Percentiles rank a stretch among this genome's conserved stretches.
Conservation (phyloP, 2,329 filamentous ascomycete species). For the Microcera coccophila region DNA sequence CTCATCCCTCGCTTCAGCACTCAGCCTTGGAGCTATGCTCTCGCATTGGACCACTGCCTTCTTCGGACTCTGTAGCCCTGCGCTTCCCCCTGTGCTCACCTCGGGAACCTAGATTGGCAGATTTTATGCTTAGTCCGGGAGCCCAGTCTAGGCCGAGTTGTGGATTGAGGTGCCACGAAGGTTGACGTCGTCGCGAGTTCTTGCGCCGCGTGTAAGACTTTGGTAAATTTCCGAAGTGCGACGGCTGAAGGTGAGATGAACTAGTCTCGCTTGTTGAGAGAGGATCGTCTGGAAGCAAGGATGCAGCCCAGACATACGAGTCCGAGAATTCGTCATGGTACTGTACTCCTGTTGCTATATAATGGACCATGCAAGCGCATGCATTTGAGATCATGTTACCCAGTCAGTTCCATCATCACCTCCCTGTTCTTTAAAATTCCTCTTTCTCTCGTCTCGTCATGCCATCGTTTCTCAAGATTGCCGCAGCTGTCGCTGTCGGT, state of each 20-base stretch:
- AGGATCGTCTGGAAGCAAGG: not conserved
- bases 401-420: no score
- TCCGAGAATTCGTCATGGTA: not conserved
- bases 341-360: not conserved
- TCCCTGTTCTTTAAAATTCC: no score
- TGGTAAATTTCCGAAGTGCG: not conserved
- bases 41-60: not conserved
- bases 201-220: not conserved
- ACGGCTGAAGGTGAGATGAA: not conserved
- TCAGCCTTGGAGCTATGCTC: not conserved
- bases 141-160: no score
- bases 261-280: not conserved
- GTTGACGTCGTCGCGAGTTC: not conserved
- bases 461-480: conserved; percentile 17
- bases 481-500: conserved; percentile 12
- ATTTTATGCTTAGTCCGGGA: no score
- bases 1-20: not conserved
- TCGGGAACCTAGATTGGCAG: not conserved
- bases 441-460: conserved; percentile 2
- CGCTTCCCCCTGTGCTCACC: not conserved
- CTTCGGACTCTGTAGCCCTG: not conserved
- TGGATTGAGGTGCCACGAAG: no score
- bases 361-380: not conserved
- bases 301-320: not conserved
- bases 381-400: no score